Evolutionary conservation across 2,329 filamentous ascomycete species (phyloP).

Genomic region (Alternaria sp.): DNA sequence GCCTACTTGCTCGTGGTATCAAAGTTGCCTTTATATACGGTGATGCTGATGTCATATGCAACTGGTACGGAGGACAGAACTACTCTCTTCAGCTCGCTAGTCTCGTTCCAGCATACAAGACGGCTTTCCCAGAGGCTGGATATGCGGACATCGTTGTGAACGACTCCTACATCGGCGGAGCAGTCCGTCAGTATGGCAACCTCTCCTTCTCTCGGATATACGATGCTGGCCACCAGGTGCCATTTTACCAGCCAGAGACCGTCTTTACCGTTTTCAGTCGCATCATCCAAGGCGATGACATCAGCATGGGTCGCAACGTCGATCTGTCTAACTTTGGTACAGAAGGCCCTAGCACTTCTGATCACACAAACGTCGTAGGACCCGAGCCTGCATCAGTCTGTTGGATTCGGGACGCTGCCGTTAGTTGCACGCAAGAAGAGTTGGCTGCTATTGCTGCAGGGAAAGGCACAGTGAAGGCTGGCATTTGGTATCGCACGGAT

Average conservation of each 20-base stretch:
- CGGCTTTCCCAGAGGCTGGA: conserved; percentile 69
- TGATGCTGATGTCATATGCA: conserved; percentile 65
- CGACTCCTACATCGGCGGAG: conserved; percentile 71
- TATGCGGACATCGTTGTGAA: conserved; percentile 78
- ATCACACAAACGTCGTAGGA: conserved; percentile 63
- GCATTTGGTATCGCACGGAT: conserved; percentile 29
- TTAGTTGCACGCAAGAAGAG: conserved; percentile 64
- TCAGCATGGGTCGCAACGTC: conserved; percentile 60
- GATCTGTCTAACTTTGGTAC: conserved; percentile 64
- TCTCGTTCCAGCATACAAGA: conserved; percentile 54
- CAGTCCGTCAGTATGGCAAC: conserved; percentile 78
- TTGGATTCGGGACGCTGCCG: conserved; percentile 62
- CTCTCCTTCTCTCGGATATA: conserved; percentile 62
- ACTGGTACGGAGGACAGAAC: conserved; percentile 77
- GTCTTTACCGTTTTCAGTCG: conserved; percentile 62
- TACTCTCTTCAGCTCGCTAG: conserved; percentile 67
- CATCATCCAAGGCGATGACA: conserved; percentile 59
- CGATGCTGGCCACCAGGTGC: conserved; percentile 61
- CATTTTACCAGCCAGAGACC: conserved; percentile 56
- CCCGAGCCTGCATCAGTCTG: conserved; percentile 63
- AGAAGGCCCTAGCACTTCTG: conserved; percentile 66
- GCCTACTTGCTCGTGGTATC: conserved; percentile 54
- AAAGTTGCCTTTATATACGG: conserved; percentile 75
- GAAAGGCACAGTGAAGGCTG: conserved; percentile 50
- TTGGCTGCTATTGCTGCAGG: conserved; percentile 58